phyloP scores from a whole-genome alignment of 805 yeast genomes.

The Blastobotrys americana region DNA sequence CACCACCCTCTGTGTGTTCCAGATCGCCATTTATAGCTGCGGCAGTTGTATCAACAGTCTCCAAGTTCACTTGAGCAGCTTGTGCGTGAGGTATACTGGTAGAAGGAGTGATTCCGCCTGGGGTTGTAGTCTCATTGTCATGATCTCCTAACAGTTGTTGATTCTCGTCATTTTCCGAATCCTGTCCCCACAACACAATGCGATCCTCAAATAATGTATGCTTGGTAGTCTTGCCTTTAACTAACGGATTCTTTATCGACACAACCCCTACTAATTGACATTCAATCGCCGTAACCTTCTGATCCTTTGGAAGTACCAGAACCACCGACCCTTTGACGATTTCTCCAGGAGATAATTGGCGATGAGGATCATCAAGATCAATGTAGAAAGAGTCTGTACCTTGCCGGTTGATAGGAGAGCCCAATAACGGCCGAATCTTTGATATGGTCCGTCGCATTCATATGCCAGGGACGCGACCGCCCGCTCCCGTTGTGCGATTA shows the following conservation, averaged over 20 bases:
- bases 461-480: neutral
- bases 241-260: slow-evolving; percentile 25
- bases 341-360: slow-evolving; percentile 75
- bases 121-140: too few species aligned
- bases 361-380: slow-evolving; percentile 65
- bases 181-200: slow-evolving; percentile 22
- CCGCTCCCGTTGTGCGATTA: too few species aligned
- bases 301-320: slow-evolving; percentile 24
- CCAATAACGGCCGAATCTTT: slow-evolving; percentile 17
- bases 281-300: slow-evolving; percentile 18
- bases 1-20: neutral
- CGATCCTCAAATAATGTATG: slow-evolving; percentile 26
- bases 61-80: neutral
- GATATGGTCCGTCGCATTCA: slow-evolving; percentile 16
- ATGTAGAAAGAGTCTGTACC: slow-evolving; percentile 48
- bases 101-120: too few species aligned
- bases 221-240: slow-evolving; percentile 25
- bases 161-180: neutral
- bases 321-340: slow-evolving; percentile 32
- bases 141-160: neutral
- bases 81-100: too few species aligned
- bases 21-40: neutral
- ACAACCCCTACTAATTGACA: slow-evolving; percentile 27
- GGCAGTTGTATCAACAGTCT: neutral
- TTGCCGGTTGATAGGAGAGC: slow-evolving; percentile 9